These are phyloP conservation scores for Xylaria sp. DNA, from an alignment of 2,329 filamentous ascomycete genomes.

Conservation along the genomic window DNA sequence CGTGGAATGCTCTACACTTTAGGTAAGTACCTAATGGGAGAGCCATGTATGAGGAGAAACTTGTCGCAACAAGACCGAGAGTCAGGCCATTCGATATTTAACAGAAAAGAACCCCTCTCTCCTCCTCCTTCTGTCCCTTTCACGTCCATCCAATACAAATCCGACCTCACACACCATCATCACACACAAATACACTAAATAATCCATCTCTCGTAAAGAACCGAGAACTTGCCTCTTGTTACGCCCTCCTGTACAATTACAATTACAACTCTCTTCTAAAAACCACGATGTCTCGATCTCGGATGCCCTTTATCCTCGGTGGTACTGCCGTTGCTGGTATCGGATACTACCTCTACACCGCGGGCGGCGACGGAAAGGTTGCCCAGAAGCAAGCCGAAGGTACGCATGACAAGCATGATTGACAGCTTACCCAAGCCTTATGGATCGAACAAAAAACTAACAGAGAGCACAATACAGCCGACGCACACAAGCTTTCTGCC, in stretches of 20 bases:
- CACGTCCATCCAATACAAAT: constrained; percentile 25
- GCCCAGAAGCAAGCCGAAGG: constrained; percentile 90
- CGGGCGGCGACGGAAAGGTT: constrained; percentile 81
- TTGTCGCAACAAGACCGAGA: constrained; percentile 9
- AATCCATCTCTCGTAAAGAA: too few relatives aligned
- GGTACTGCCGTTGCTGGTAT: constrained; percentile 72
- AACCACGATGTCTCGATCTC: constrained; percentile 31
- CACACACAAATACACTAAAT: neutral
- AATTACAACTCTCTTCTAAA: neutral
- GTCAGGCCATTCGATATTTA: constrained; percentile 30
- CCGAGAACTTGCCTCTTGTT: neutral
- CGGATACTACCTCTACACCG: constrained; percentile 91
- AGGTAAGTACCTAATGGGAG: neutral
- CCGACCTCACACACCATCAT: constrained; percentile 24
- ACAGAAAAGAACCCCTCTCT: constrained; percentile 30
- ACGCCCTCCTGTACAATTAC: neutral
- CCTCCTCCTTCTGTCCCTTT: neutral
- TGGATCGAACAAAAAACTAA: too few relatives aligned
- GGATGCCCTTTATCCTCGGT: constrained; percentile 59
- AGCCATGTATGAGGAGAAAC: neutral
- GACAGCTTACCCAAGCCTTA: too few relatives aligned
- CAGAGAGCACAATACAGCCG: constrained; percentile 64
- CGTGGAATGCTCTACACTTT: constrained; percentile 2
- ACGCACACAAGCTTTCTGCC: constrained; percentile 75
- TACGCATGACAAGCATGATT: constrained; percentile 59